Evolutionary conservation across 306 rosid species (phyloP), one percentile per base, ranked within the genome.

Genomic region (Clitoria ternatea): DNA sequence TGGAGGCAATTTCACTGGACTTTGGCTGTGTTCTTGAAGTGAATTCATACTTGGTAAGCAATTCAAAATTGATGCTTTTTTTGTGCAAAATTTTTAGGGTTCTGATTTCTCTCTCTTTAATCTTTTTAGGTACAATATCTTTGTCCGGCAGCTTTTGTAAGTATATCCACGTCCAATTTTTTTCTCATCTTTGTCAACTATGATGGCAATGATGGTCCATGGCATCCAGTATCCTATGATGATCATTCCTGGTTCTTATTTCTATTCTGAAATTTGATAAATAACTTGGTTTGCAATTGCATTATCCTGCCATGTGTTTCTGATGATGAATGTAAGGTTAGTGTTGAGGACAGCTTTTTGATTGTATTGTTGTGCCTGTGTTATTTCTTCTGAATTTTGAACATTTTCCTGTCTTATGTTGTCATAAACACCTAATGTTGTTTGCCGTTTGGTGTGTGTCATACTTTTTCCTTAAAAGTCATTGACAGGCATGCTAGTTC

Each of bases 1-100:
- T 82, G 92, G 92, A 84, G 90, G 90, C 95, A 81, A 74, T 74
- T 73, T 84, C 87, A 76, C 66, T 42, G 90, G 90, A 83, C 75
- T 72, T 72, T 50, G 71, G 88, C 86, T 74, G 72, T 80, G 67
- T 84, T 74, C 56, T 36, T 64, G 77, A 75, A 77, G 86, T 55
- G 17, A 54, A 82, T 63, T 73, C 68, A 50, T 69, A 35, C 57
- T 36, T 11, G 75, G 96, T 92, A 66, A 86, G 96, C 81, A 87
- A 66, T 75, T 59, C 13, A n/a, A 61, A 37, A 8, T 49, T 40
- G 22, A 37, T 39, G 52, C 13, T 69, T 70, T 61, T 30, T 52
- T 4, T 69, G 20, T 44, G n/a, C 9, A 55, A 42, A 59, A 33
- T 47, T 57, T 48, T 72, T 9, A 60, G 3, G 24, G 23, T 17